These are phyloP conservation scores for Trametopsis cervina DNA, from an alignment of 768 basidiomycete species.

Conservation along the genomic window DNA sequence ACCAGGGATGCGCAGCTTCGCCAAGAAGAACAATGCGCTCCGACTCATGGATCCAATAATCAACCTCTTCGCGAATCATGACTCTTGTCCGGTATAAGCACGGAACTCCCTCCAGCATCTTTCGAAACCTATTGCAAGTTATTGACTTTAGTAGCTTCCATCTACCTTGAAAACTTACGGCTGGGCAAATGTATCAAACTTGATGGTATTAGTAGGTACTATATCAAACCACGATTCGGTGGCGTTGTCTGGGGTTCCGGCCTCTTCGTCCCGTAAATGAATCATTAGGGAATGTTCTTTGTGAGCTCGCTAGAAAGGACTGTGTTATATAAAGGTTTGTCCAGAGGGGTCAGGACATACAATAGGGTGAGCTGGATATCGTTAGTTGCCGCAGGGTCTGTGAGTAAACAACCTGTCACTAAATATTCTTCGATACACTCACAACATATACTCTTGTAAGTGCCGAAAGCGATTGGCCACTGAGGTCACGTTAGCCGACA, in stretches of 20 bases:
- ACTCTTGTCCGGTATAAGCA: conserved; percentile 32
- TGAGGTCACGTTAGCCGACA: conserved; percentile 1
- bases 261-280: conserved; percentile 31
- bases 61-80: conserved; percentile 29
- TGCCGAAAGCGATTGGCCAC: conserved; percentile 27
- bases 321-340: not conserved
- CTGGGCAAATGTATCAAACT: conserved; percentile 29
- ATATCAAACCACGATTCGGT: conserved; percentile 28
- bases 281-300: conserved; percentile 30
- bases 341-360: conserved; percentile 12
- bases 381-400: not conserved
- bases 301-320: conserved; percentile 29
- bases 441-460: conserved; percentile 20
- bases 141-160: not conserved
- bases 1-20: conserved; percentile 52
- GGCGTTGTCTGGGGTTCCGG: conserved; percentile 24
- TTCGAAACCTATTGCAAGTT: conserved; percentile 25
- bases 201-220: conserved; percentile 28
- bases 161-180: conserved; percentile 24
- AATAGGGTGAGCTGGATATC: conserved; percentile 18
- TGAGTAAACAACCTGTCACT: not conserved
- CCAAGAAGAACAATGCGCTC: conserved; percentile 47
- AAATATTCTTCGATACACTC: conserved; percentile 3
- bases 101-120: conserved; percentile 27
- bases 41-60: conserved; percentile 42